Percentiles rank a stretch among this genome's conserved stretches.
Evolutionary conservation across 805 yeast species (phyloP).

Genomic region (Lipomyces yamadae): DNA sequence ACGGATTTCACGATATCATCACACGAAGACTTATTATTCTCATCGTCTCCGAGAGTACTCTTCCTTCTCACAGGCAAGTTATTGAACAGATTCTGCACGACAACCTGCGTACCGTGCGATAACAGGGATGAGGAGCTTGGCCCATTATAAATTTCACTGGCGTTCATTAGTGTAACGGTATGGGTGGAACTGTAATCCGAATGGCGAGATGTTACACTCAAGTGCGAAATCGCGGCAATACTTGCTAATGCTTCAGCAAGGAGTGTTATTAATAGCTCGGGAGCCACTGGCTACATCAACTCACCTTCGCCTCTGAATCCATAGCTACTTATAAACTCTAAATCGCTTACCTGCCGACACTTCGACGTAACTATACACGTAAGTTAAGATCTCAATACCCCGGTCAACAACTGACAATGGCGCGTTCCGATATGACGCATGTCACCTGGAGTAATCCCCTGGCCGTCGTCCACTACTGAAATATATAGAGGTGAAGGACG

Average conservation of each 20-base stretch:
- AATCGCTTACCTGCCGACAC: constrained; percentile 41
- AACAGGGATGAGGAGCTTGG: not conserved
- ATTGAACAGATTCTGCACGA: constrained; percentile 37
- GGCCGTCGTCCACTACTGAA: constrained; percentile 63
- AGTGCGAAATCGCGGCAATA: constrained; percentile 49
- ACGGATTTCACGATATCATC: constrained; percentile 8
- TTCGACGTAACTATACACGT: constrained; percentile 53
- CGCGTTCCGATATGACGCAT: constrained; percentile 51
- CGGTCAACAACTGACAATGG: constrained; percentile 38
- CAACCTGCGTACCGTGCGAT: constrained; percentile 38
- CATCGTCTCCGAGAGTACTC: constrained; percentile 9
- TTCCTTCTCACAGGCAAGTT: constrained; percentile 41
- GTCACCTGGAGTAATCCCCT: constrained; percentile 58
- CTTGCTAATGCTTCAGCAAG: constrained; percentile 51
- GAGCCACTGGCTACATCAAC: not conserved
- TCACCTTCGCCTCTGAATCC: constrained; percentile 38
- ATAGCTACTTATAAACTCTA: constrained; percentile 39
- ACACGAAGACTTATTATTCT: not conserved
- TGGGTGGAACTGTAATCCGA: constrained; percentile 31
- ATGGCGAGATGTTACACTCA: constrained; percentile 52
- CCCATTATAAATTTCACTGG: constrained; percentile 15
- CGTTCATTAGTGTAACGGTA: constrained; percentile 26
- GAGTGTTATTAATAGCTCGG: not conserved
- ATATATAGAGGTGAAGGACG: constrained; percentile 20
- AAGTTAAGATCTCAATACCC: not conserved